These are phyloP conservation scores for Phialemonium atrogriseum DNA, from an alignment of 2,329 filamentous ascomycete genomes.

Conservation along the genomic window DNA sequence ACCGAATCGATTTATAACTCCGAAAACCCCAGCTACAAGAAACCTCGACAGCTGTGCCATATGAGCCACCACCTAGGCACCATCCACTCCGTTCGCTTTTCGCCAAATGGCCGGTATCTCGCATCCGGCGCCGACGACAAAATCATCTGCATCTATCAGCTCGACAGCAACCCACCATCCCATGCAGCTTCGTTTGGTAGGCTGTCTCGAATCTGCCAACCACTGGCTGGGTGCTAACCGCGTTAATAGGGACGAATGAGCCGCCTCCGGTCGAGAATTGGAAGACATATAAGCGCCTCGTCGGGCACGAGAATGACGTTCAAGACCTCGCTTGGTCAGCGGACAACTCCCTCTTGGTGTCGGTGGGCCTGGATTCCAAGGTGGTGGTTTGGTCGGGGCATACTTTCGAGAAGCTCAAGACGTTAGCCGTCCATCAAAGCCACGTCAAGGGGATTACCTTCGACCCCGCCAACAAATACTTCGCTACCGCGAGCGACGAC, in stretches of 20 bases:
- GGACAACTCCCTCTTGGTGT: slow-evolving; percentile 92
- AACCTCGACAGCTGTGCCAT: slow-evolving; percentile 88
- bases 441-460: slow-evolving; percentile 99
- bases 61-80: slow-evolving; percentile 98
- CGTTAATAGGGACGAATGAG: slow-evolving; percentile 63
- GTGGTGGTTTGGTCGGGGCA: slow-evolving; percentile 97
- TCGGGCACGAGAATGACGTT: slow-evolving; percentile 97
- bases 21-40: slow-evolving; percentile 59
- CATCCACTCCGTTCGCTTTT: slow-evolving; percentile 95
- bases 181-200: slow-evolving; percentile 72
- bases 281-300: slow-evolving; percentile 88
- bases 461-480: slow-evolving; percentile 98
- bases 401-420: slow-evolving; percentile 97
- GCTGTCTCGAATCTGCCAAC: background rate
- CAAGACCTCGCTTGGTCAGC: slow-evolving; percentile 96
- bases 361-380: slow-evolving; percentile 94
- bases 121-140: slow-evolving; percentile 98
- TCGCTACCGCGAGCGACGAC: slow-evolving; percentile 95
- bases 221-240: slow-evolving; percentile 5
- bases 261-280: slow-evolving; percentile 93
- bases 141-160: slow-evolving; percentile 93
- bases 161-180: slow-evolving; percentile 73
- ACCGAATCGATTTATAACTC: slow-evolving; percentile 87
- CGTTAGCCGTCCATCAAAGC: slow-evolving; percentile 83
- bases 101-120: slow-evolving; percentile 86